Percentiles rank a stretch among this genome's conserved stretches.
Evolutionary conservation across 2,329 filamentous ascomycete species (phyloP).

Genomic region (Endoconidiophora laricicola): DNA sequence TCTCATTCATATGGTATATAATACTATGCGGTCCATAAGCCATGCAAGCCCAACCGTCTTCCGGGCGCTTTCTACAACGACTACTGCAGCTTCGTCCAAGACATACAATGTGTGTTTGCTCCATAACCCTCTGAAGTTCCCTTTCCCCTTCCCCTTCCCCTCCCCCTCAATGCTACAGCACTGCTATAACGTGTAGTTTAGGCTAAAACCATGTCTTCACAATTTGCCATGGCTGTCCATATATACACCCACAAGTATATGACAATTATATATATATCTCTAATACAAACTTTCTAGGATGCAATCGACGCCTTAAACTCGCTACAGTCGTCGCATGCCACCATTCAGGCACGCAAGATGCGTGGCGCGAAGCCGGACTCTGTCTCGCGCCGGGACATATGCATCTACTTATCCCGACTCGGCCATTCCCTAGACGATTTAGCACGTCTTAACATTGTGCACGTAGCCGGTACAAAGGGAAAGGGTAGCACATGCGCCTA

Average conservation of each 20-base stretch:
- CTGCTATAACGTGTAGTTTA: no score
- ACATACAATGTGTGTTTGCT: not conserved
- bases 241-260: not conserved
- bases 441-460: constrained; percentile 46
- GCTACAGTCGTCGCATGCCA: constrained; percentile 72
- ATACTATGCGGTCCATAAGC: no score
- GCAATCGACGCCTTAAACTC: constrained; percentile 76
- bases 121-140: no score
- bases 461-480: constrained; percentile 61
- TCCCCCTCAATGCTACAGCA: not conserved
- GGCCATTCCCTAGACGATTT: constrained; percentile 52
- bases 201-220: not conserved
- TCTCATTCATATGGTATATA: no score
- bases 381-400: constrained; percentile 59
- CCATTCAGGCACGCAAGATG: constrained; percentile 62
- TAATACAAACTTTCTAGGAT: constrained; percentile 38
- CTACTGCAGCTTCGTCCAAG: not conserved
- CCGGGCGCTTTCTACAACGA: not conserved
- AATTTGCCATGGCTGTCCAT: no score
- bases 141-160: no score
- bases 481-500: constrained; percentile 61
- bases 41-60: not conserved
- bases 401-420: constrained; percentile 57
- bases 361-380: constrained; percentile 56
- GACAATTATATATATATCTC: not conserved